phyloP scores from a whole-genome alignment of 352 stramenopile genomes.

The Stramenopiles sp. region DNA sequence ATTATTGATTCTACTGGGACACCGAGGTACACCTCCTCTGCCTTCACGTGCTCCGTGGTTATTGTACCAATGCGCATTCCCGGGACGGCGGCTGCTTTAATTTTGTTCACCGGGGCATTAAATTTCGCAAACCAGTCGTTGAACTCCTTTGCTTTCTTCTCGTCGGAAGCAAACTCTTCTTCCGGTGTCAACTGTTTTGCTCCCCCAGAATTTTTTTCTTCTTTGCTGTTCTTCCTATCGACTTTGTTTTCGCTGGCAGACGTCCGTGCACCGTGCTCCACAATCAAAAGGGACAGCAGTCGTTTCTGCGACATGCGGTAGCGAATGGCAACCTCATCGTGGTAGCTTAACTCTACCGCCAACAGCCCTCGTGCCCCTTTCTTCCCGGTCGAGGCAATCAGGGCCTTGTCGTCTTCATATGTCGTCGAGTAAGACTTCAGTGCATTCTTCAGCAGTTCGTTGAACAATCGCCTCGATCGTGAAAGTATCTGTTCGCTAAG shows the following conservation, averaged over 20 bases:
- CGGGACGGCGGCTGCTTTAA: constrained; percentile 33
- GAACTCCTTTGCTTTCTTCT: constrained; percentile 22
- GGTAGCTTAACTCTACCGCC: background rate
- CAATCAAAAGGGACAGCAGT: background rate
- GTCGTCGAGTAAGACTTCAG: constrained; percentile 29
- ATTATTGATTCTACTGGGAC: constrained; percentile 45
- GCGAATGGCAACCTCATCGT: background rate
- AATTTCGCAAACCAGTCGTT: constrained; percentile 29
- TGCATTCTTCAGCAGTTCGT: too few relatives aligned
- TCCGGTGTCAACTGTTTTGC: constrained; percentile 1
- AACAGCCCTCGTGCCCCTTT: background rate
- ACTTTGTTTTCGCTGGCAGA: too few relatives aligned
- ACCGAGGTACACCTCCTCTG: constrained; percentile 49
- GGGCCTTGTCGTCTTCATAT: constrained; percentile 25
- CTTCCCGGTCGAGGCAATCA: background rate
- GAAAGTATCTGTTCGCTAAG: too few relatives aligned
- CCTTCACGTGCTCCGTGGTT: constrained; percentile 30
- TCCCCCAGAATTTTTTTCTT: too few relatives aligned
- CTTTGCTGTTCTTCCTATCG: too few relatives aligned
- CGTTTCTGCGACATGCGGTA: constrained; percentile 4
- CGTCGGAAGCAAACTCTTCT: background rate
- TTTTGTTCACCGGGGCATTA: constrained; percentile 31
- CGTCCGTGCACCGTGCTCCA: background rate
- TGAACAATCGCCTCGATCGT: too few relatives aligned
- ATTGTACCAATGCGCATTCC: constrained; percentile 42